Base-by-base conservation (phyloP, 2,329 filamentous ascomycete species). In the Chalaropsis ovoidea region DNA sequence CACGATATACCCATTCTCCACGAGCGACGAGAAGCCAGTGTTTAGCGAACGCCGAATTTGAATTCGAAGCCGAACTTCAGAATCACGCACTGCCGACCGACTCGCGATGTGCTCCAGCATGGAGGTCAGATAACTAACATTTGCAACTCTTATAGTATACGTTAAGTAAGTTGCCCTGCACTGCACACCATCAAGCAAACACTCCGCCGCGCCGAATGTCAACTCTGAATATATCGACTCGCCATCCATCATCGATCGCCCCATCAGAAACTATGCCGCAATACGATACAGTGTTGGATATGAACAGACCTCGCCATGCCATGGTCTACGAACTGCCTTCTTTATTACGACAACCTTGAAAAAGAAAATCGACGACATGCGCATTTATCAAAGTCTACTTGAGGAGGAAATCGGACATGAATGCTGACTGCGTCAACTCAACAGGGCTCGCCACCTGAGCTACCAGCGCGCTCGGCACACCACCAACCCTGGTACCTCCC, bases 401-500 rank as follows among this genome's bases (percentile, higher is more conserved):
- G 47, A 52, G 17, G 7, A n/a, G 27, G 15, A 39, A 58, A 35
- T 39, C 15, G 52, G 65, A 65, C 63, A 61, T 65, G 58, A 43
- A 62, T 63, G 61, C 67, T 69, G 61, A 70, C 70, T 52, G 64
- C 31, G 54, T 35, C 54, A 61, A 61, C 65, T 68, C 65, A 58
- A 62, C 65, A 95, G 90, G 90, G 93, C 91, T 84, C 92, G 91
- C 81, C 93, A 97, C 87, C 83, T 97, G 82, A 93, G 88, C 82
- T 96, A 96, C 85, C 88, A 95, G 85, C 89, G 93, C 80, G 88
- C 88, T 78, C 93, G 95, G 84, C 89, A 90, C 81, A 88, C 84
- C 81, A 91, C 87, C 77, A 91, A 89, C 84, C 88, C 93, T 74
- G 87, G 87, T 81, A 95, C 89, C 74, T 89, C 89, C 78, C 84